Base-by-base conservation (phyloP, 768 basidiomycete species). In the Roridomyces roridus region DNA sequence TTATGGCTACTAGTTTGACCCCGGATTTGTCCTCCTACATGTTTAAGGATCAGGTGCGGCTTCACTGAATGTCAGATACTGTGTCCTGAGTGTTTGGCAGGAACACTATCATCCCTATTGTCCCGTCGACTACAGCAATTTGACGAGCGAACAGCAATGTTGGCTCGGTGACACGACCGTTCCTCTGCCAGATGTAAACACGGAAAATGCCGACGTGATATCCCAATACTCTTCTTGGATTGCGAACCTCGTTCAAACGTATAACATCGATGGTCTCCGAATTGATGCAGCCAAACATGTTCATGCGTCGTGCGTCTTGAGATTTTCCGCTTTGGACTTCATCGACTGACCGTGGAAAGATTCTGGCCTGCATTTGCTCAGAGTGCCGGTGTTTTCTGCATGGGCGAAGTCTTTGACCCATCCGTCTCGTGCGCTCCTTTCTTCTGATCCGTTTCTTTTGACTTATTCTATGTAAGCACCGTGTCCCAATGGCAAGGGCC, bases 161-260 rank as follows among this genome's bases (percentile, higher is more conserved):
- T 95, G 93, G 92, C 74, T 95, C 17, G 93, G 94, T 2, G 91
- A 95, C 66, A 73, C 74, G 11, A 80, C 76, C 2, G 88, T 95
- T 47, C 80, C 91, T 21, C 78, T 94, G 0, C 84, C 90, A 0
- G 94, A 96, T 69, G 65, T 95, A 57, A 85, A 95, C 73, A 94
- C 92, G 12, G 79, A 83, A 64, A 83, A 91, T 59, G 73, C 83
- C 7, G 73, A 73, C 28, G 91, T 95, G 37, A 77, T 84, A 28
- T 74, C 79, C 10, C 77, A 76, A 31, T 94, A 88, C 70, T 81
- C 84, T 24, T 67, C 73, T 7, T 94, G 92, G 93, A 85, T 94
- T 63, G 70, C 74, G 35, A 70, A 80, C 28, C 76, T 94, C 17
- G 88, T 94, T 26, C 59, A 82, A 51, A 85, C 87, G 58, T 94